phyloP scores from a whole-genome alignment of 805 yeast species.

The Cyberlindnera maritima region DNA sequence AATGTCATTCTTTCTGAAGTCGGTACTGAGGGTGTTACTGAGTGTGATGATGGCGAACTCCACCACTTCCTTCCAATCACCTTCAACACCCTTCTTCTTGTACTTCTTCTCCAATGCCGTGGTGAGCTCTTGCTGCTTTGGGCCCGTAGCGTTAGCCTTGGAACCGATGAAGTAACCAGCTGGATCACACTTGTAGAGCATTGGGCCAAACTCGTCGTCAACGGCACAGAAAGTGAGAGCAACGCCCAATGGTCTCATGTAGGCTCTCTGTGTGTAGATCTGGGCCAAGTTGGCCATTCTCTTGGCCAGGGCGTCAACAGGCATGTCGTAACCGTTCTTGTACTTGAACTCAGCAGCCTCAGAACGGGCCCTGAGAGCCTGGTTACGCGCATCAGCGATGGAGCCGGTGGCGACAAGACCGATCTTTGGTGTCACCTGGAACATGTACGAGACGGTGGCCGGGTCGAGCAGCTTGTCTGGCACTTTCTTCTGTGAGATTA shows the following conservation, averaged over 20 bases:
- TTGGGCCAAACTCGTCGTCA: slow-evolving; percentile 89
- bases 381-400: slow-evolving; percentile 91
- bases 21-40: slow-evolving; percentile 85
- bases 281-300: slow-evolving; percentile 95
- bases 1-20: slow-evolving; percentile 88
- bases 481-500: slow-evolving; percentile 92
- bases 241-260: slow-evolving; percentile 97
- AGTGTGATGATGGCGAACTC: slow-evolving; percentile 87
- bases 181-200: slow-evolving; percentile 90
- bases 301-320: slow-evolving; percentile 87
- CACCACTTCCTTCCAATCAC: slow-evolving; percentile 85
- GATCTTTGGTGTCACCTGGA: slow-evolving; percentile 73
- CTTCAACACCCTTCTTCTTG: slow-evolving; percentile 70
- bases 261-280: slow-evolving; percentile 95
- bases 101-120: slow-evolving; percentile 87
- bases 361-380: slow-evolving; percentile 85
- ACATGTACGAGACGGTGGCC: slow-evolving; percentile 79
- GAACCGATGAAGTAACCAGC: slow-evolving; percentile 94
- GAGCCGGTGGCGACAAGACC: slow-evolving; percentile 95
- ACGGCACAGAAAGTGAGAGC: slow-evolving; percentile 84
- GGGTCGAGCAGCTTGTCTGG: slow-evolving; percentile 94
- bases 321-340: slow-evolving; percentile 95
- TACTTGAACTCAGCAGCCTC: slow-evolving; percentile 95
- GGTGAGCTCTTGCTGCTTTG: slow-evolving; percentile 93
- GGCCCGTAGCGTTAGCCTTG: slow-evolving; percentile 93